Conservation (phyloP, 305 asterid species). For the Solanum hybrid region DNA sequence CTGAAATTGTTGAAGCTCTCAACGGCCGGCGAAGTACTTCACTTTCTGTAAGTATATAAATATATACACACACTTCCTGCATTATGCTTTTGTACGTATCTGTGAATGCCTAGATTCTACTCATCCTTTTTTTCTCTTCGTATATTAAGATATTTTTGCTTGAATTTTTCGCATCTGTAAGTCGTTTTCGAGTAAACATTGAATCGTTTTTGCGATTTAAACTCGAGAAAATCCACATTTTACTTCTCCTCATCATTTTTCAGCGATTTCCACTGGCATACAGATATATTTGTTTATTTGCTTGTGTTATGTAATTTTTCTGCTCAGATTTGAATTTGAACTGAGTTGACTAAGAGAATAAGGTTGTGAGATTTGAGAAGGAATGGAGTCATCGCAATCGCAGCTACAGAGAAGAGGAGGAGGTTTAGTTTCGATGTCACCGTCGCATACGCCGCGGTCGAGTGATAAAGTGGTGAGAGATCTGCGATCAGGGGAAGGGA, state of each 20-base stretch:
- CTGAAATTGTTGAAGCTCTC: slow-evolving; percentile 8
- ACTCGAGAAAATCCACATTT: not conserved
- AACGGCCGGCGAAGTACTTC: slow-evolving; percentile 22
- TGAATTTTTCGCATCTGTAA: not conserved
- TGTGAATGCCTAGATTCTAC: not conserved
- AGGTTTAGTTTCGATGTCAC: slow-evolving; percentile 59
- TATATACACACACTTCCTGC: not conserved
- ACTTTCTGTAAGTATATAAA: not conserved
- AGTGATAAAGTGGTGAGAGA: slow-evolving; percentile 64
- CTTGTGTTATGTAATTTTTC: not conserved
- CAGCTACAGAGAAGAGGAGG: slow-evolving; percentile 32
- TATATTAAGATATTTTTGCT: not conserved
- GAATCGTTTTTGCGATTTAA: not conserved
- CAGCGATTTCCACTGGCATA: not conserved
- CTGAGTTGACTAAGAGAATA: slow-evolving; percentile 4
- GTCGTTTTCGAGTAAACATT: not conserved
- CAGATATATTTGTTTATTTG: not conserved
- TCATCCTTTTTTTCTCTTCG: not conserved
- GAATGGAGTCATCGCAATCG: slow-evolving; percentile 44
- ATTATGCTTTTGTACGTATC: not conserved
- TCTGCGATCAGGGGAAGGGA: slow-evolving; percentile 87
- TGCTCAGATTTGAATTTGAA: slow-evolving; percentile 5
- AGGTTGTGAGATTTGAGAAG: slow-evolving; percentile 27
- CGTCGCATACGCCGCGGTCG: slow-evolving; percentile 89
- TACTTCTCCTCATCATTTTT: not conserved